Conservation (phyloP, 306 rosid species). For the Trichosanthes truncata region DNA sequence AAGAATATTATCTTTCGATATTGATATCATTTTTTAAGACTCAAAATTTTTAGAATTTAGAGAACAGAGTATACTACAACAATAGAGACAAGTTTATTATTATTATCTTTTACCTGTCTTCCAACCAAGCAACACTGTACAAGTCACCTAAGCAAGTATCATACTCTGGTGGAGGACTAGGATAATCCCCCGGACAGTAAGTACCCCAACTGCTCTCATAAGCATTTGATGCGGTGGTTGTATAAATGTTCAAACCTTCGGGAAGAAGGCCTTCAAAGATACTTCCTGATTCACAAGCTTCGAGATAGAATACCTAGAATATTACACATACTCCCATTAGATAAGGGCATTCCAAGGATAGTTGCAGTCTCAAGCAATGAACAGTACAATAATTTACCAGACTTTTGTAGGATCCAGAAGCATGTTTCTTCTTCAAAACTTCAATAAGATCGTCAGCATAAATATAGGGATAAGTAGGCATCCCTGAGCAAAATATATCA, state of each 20-base stretch:
- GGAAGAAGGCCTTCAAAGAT: slow-evolving; percentile 92
- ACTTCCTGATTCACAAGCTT: slow-evolving; percentile 97
- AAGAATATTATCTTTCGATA: not conserved
- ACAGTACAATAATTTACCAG: slow-evolving; percentile 33
- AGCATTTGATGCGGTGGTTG: slow-evolving; percentile 83
- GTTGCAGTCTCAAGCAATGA: slow-evolving; percentile 7
- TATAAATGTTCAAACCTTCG: slow-evolving; percentile 66
- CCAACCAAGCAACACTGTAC: slow-evolving; percentile 95
- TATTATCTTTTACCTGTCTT: slow-evolving; percentile 57
- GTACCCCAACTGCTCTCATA: slow-evolving; percentile 96
- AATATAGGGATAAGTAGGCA: slow-evolving; percentile 66
- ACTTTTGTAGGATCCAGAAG: slow-evolving; percentile 69
- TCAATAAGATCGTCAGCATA: slow-evolving; percentile 57
- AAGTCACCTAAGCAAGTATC: slow-evolving; percentile 85
- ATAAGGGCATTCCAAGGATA: not conserved
- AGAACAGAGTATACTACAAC: not conserved
- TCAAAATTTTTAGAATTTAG: not conserved
- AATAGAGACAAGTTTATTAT: not conserved
- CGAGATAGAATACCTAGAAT: slow-evolving; percentile 81
- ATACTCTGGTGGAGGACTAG: slow-evolving; percentile 79
- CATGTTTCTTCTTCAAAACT: slow-evolving; percentile 68
- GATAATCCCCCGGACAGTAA: slow-evolving; percentile 79
- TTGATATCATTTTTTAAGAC: not conserved
- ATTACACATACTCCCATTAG: not conserved
- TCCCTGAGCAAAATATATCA: slow-evolving; percentile 33